Conservation (phyloP, 2,329 filamentous ascomycete species). For the Sordariomycetes sp. region DNA sequence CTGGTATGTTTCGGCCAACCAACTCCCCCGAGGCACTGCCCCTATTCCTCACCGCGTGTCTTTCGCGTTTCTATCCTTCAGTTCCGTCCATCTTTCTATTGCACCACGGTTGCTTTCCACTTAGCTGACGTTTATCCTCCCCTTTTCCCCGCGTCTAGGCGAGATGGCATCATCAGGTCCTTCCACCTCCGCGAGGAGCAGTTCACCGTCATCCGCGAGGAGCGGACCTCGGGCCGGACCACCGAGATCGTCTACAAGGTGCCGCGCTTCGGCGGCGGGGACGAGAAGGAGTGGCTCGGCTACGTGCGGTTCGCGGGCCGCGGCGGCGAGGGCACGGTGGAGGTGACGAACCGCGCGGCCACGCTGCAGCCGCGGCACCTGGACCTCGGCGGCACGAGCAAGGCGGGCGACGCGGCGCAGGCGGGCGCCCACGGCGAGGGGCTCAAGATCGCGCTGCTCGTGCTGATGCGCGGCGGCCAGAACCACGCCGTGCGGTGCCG, state of each 20-base stretch:
- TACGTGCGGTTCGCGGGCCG: conserved; percentile 16
- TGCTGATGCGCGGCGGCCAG: conserved; percentile 14
- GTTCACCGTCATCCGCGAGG: conserved; percentile 12
- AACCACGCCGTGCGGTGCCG: conserved; percentile 16
- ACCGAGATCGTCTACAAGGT: conserved; percentile 18
- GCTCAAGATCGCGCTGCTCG: conserved; percentile 18
- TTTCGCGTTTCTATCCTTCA: no score
- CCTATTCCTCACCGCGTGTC: no score
- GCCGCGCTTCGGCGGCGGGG: not conserved
- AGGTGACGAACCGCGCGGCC: conserved; percentile 16
- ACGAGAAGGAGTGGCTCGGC: conserved; percentile 12
- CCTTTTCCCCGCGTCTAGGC: conserved; percentile 11
- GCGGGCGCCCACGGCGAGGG: conserved; percentile 19
- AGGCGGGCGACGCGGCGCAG: conserved; percentile 10
- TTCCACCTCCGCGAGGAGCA: conserved; percentile 12
- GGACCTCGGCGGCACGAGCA: conserved; percentile 16
- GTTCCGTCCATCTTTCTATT: no score
- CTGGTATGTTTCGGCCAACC: conserved; percentile 11
- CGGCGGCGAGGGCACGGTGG: conserved; percentile 14
- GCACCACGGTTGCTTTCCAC: no score
- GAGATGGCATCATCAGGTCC: conserved; percentile 16
- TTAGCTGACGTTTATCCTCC: not conserved
- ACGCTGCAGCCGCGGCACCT: conserved; percentile 18
- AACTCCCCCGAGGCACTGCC: not conserved
- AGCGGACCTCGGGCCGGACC: conserved; percentile 3